Evolutionary conservation across 768 basidiomycete species (phyloP), one percentile per base, ranked within the genome.

Genomic region (Tricholoma sp.): DNA sequence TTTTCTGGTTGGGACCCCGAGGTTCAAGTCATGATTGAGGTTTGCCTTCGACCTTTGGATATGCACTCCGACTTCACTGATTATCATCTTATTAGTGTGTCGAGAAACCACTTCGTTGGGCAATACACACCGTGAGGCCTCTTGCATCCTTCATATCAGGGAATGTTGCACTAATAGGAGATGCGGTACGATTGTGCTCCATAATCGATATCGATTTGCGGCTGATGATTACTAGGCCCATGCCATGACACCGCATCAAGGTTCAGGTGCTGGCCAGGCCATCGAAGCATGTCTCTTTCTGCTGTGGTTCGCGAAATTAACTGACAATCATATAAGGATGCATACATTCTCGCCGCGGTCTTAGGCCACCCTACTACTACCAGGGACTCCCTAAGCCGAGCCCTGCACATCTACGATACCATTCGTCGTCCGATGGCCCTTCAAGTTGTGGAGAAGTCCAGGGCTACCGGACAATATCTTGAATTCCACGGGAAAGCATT

Each of bases 231-330:
- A 22, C 4, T 16, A 69, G 79, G 79, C 78, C 0, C 79, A 81
- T 63, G 78, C 74, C 0, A 78, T 79, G 72, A 67, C 73, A 3
- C 78, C 79, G 0, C 72, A 79, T 59, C 71, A 76, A 63, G 79
- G 76, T 1, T 73, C 77, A 0, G 80, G 80, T 3, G 81, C 78
- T 3, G 77, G 79, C 3, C 79, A 79, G 54, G 79, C 79, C 0
- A 73, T 81, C n/a, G 81, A 81, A 66, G 78, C 29, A 59, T 12
- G 52, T 35, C 24, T 50, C 18, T 3, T 18, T 43, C 14, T 43
- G 41, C 3, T 43, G 41, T 19, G 41, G 41, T 43, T 43, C 18
- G 41, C n/a, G n/a, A 43, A 18, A 16, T 43, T 19, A 19, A 19
- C 41, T 43, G 41, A 43, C 14, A 43, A 43, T 43, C 41, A 35